Evolutionary conservation across 108 stramenopile species (phyloP), one percentile per base, ranked within the genome.

Genomic region (Nitzschia sp.): DNA sequence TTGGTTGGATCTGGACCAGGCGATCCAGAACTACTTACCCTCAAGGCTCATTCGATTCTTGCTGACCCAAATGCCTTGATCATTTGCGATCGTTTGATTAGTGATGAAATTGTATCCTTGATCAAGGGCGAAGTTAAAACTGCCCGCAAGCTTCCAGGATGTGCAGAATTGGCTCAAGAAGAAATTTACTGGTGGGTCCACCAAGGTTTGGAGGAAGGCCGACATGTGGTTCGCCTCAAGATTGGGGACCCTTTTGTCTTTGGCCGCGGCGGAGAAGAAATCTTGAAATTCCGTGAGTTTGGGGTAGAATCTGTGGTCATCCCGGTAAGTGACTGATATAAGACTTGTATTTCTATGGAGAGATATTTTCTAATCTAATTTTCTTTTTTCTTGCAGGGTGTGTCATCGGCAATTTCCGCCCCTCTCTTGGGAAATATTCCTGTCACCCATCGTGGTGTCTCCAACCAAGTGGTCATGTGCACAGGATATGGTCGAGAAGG

Each of bases 211-310:
- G 57, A 62, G 7, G 74, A 70, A 11, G 97, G 97, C 3, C 83
- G 83, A 51, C 86, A 95, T 64, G 98, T 99, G 6, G 85, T 98
- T 10, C 89, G 98, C 25, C 73, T 99, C n/a, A 99, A 99, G 83
- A 98, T 98, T 77, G 97, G 97, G 3, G 98, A 98, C 75, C 98
- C 98, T 21, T 98, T 98, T 71, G 89, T 99, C 5, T 99, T 97
- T 76, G 98, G 97, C 17, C 59, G 98, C 48, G 98, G 97, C 0
- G 98, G 95, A 34, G 98, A 99, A 75, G 98, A 99, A 80, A 86
- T 99, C 0, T 55, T 96, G 9, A 84, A 83, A 53, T 97, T 97
- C 72, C 88, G 98, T 53, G 42, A 77, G 7, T 86, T 79, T 57
- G 95, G 95, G 17, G 81, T 96, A 2, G 93, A 94, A 59, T 70